These are phyloP conservation scores for Rhodosporidiobolus odoratus DNA, from an alignment of 768 basidiomycete genomes.

Conservation along the genomic window DNA sequence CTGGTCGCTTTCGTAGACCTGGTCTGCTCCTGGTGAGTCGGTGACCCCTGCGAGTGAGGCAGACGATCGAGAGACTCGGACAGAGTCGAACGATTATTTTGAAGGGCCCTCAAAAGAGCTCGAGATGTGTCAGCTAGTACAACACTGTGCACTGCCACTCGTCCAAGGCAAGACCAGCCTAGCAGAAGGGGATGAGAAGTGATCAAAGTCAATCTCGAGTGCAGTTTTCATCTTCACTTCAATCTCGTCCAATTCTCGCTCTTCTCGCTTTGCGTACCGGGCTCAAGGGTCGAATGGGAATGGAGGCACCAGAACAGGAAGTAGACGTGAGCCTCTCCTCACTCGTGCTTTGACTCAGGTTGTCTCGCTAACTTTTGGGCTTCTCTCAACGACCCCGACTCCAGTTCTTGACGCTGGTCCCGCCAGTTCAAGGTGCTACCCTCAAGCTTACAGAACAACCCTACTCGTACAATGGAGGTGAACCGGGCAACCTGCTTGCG, in stretches of 20 bases:
- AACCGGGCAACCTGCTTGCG: slow-evolving; percentile 25
- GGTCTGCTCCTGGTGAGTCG: no score
- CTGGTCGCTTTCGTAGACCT: no score
- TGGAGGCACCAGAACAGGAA: slow-evolving; percentile 34
- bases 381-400: not conserved
- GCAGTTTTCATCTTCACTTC: not conserved
- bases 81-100: no score
- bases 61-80: no score
- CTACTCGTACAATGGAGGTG: not conserved
- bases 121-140: no score
- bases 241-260: not conserved
- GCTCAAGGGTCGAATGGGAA: not conserved
- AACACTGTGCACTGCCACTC: no score
- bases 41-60: no score
- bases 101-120: no score
- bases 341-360: not conserved
- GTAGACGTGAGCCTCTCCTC: slow-evolving; percentile 2
- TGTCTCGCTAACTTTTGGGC: not conserved
- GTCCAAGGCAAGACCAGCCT: no score
- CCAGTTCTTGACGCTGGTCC: slow-evolving; percentile 32
- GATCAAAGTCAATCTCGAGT: not conserved
- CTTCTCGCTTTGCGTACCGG: not conserved
- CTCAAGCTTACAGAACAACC: not conserved
- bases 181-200: not conserved
- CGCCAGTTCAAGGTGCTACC: slow-evolving; percentile 26